Conservation (phyloP, 345 rosid genomes). For the Eucalyptus victrix region DNA sequence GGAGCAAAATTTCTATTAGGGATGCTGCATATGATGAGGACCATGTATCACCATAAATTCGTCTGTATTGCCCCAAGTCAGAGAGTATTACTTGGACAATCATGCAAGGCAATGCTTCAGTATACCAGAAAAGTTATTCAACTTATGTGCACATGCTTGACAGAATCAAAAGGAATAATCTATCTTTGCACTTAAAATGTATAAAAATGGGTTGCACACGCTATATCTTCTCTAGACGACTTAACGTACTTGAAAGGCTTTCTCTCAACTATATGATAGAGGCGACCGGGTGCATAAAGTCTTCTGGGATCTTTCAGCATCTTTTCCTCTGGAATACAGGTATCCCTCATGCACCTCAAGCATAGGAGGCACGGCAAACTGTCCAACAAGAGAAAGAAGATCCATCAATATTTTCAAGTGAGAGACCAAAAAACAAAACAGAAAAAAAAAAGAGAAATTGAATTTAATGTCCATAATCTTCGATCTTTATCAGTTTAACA, state of each 20-base stretch:
- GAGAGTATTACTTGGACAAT: not conserved
- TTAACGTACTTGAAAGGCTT: constrained; percentile 62
- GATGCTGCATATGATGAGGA: not conserved
- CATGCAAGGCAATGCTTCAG: not conserved
- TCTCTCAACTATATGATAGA: constrained; percentile 93
- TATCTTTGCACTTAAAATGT: not conserved
- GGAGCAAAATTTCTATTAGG: not conserved
- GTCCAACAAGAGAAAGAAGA: constrained; percentile 4
- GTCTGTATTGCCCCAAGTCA: not conserved
- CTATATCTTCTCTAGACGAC: not conserved
- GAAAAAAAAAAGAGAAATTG: not conserved
- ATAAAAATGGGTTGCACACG: not conserved
- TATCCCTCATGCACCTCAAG: constrained; percentile 84
- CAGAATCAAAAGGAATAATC: not conserved
- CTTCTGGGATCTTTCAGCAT: constrained; percentile 94
- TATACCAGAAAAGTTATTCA: not conserved
- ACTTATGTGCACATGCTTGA: not conserved
- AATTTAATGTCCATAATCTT: not conserved
- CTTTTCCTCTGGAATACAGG: constrained; percentile 79
- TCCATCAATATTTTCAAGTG: not conserved
- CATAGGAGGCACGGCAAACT: constrained; percentile 92
- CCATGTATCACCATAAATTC: not conserved
- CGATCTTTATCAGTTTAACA: not conserved
- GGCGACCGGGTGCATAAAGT: constrained; percentile 94
- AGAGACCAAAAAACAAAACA: not conserved